Conservation (phyloP, 2,329 filamentous ascomycete genomes). For the Penicillium sp. region DNA sequence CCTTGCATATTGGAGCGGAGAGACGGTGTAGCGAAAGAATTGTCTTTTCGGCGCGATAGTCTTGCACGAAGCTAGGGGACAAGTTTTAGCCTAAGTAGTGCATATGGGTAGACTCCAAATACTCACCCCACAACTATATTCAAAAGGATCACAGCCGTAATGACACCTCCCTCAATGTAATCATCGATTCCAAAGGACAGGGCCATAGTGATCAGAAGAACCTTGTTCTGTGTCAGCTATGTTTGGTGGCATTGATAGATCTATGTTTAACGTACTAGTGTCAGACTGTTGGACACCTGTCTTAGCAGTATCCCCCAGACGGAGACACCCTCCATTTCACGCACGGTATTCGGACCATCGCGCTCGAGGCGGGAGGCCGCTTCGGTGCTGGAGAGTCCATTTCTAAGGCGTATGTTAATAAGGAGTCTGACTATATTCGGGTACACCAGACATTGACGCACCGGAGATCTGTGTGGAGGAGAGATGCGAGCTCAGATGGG, state of each 20-base stretch:
- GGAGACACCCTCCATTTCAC: conserved; percentile 68
- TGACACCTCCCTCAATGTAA: conserved; percentile 58
- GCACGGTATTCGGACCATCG: conserved; percentile 69
- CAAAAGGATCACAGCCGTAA: conserved; percentile 57
- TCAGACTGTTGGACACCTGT: conserved; percentile 74
- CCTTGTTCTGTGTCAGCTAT: conserved; percentile 44
- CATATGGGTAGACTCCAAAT: too few relatives aligned
- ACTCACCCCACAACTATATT: conserved; percentile 54
- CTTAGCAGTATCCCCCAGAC: conserved; percentile 73
- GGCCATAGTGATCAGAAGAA: conserved; percentile 72
- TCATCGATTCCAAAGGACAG: conserved; percentile 55
- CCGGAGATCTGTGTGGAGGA: conserved; percentile 17
- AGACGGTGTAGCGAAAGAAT: conserved; percentile 56
- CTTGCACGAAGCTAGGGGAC: conserved; percentile 50
- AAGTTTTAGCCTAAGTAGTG: neutral
- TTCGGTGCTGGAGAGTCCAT: conserved; percentile 64
- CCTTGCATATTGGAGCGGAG: conserved; percentile 55
- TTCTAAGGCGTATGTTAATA: conserved; percentile 17
- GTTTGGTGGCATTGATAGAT: neutral
- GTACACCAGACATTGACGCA: conserved; percentile 1
- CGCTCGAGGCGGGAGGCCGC: conserved; percentile 62
- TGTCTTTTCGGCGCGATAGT: conserved; percentile 59
- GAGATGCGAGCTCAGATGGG: conserved; percentile 7
- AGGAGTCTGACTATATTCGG: neutral
- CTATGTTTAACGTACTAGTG: conserved; percentile 49